phyloP scores from a whole-genome alignment of 2,329 filamentous ascomycete species.

The Thelonectria rubi region DNA sequence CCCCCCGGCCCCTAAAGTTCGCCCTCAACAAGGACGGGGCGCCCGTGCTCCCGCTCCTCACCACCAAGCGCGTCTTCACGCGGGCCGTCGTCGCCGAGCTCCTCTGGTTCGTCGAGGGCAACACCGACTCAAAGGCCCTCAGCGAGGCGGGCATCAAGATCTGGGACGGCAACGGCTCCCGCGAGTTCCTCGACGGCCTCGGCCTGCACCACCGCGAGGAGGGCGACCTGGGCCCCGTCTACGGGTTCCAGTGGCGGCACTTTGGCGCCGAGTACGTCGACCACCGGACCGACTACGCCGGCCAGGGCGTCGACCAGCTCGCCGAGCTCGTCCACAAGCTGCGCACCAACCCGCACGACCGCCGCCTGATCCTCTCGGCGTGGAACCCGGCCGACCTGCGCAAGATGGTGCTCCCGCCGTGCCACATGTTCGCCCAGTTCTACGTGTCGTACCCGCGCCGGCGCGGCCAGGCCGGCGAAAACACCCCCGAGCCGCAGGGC shows the following conservation, averaged over 20 bases:
- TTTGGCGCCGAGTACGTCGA: constrained; percentile 93
- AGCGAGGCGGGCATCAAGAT: constrained; percentile 88
- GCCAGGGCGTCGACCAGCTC: constrained; percentile 91
- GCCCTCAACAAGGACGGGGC: constrained; percentile 70
- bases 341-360: constrained; percentile 83
- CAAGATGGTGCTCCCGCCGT: constrained; percentile 92
- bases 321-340: constrained; percentile 90
- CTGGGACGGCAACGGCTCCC: constrained; percentile 96
- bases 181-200: constrained; percentile 86
- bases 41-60: constrained; percentile 88
- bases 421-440: constrained; percentile 98
- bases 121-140: constrained; percentile 81
- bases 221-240: constrained; percentile 93
- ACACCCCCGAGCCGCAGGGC: constrained; percentile 62
- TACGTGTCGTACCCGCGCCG: constrained; percentile 79
- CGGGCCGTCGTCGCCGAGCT: constrained; percentile 91
- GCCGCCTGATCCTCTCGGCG: constrained; percentile 87
- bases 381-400: constrained; percentile 92
- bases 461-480: constrained; percentile 28
- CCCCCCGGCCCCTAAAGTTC: constrained; percentile 87
- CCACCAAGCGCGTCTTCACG: constrained; percentile 95
- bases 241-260: constrained; percentile 99
- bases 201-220: constrained; percentile 83
- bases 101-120: constrained; percentile 92
- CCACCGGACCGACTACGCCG: constrained; percentile 81